A percentile compares a stretch with the other conserved stretches of the same genome.
Conservation (phyloP, 306 rosid species). For the Cucurbita argyrosperma region DNA sequence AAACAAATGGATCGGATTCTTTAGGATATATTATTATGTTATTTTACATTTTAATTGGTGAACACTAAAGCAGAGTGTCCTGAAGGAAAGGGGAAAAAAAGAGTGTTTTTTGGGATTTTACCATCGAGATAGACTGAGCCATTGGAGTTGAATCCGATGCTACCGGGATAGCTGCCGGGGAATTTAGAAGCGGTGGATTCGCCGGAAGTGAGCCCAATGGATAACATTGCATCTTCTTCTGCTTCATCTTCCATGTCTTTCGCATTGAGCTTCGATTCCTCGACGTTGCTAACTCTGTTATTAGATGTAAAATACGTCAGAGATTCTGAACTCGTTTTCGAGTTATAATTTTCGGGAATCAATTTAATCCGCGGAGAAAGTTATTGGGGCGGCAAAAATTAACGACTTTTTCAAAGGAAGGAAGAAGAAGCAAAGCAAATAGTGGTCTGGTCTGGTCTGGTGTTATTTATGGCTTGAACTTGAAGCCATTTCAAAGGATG, state of each 20-base stretch:
- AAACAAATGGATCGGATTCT: neutral
- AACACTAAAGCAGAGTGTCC: neutral
- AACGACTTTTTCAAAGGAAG: constrained; percentile 36
- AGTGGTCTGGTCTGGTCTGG: neutral
- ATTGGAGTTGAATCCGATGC: constrained; percentile 85
- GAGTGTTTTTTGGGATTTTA: constrained; percentile 7
- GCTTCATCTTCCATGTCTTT: constrained; percentile 22
- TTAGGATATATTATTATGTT: neutral
- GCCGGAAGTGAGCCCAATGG: constrained; percentile 49
- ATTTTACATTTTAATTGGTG: neutral
- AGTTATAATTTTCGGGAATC: constrained; percentile 27
- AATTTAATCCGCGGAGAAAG: constrained; percentile 26
- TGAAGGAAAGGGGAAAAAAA: neutral
- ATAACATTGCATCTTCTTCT: constrained; percentile 36
- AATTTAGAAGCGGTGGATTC: constrained; percentile 46
- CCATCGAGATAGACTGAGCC: constrained; percentile 91
- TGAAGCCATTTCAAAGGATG: neutral
- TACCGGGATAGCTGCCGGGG: constrained; percentile 73
- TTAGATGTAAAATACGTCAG: constrained; percentile 32
- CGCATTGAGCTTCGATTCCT: constrained; percentile 36
- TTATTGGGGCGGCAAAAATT: constrained; percentile 31
- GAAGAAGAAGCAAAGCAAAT: neutral
- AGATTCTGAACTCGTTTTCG: constrained; percentile 46
- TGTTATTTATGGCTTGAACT: neutral
- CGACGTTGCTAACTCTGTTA: constrained; percentile 29